Conservation (phyloP, 73 alveolate genomes). For the Paramecium tetraurelia region DNA sequence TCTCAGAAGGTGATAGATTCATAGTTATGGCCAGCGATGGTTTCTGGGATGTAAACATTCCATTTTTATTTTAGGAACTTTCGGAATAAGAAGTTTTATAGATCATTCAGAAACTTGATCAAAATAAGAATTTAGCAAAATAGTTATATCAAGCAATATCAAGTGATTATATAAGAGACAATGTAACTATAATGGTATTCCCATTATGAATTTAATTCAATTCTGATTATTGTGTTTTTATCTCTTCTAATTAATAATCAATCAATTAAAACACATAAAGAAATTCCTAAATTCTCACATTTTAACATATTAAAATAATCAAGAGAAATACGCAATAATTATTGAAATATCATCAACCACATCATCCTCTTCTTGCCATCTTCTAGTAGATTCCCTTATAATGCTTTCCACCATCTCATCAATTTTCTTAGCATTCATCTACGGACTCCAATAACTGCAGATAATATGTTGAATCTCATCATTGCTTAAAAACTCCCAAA, state of each 20-base stretch:
- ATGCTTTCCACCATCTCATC: constrained; percentile 62
- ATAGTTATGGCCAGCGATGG: constrained; percentile 42
- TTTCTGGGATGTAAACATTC: constrained; percentile 8
- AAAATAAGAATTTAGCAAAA: background rate
- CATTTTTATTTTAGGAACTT: background rate
- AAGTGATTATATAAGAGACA: constrained; percentile 31
- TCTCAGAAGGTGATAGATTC: background rate
- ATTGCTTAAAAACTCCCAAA: constrained; percentile 90
- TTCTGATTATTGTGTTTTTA: background rate
- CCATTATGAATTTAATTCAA: constrained; percentile 13
- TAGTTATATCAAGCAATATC: background rate
- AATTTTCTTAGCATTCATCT: constrained; percentile 38
- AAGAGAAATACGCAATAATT: constrained; percentile 42
- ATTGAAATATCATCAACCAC: constrained; percentile 90
- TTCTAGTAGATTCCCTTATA: constrained; percentile 71
- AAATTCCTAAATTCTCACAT: background rate
- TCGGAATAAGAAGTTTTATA: constrained; percentile 7
- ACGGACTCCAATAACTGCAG: constrained; percentile 3
- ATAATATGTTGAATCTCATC: constrained; percentile 78
- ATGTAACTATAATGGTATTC: constrained; percentile 18
- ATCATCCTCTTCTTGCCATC: constrained; percentile 88
- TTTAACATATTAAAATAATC: background rate
- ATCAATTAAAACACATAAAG: background rate
- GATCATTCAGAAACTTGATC: background rate
- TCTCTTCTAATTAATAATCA: background rate